phyloP scores from a whole-genome alignment of 306 rosid genomes.

The Rosa multiflora region DNA sequence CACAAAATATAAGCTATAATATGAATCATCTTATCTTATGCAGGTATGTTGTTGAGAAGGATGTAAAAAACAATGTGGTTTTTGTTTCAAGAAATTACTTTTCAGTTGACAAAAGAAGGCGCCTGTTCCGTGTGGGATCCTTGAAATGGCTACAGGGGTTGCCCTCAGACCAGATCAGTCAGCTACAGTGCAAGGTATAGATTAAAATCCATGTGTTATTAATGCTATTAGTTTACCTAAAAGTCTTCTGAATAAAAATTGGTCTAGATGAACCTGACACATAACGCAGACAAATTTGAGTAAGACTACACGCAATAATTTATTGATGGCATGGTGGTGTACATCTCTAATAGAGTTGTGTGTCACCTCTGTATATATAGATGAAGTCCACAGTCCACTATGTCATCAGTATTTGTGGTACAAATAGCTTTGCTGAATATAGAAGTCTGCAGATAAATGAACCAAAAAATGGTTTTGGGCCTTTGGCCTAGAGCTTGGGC shows the following conservation, averaged over 20 bases:
- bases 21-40: slow-evolving; percentile 29
- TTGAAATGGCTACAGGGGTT: slow-evolving; percentile 76
- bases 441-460: background rate
- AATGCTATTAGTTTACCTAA: background rate
- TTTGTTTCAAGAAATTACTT: slow-evolving; percentile 94
- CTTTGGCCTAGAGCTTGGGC: background rate
- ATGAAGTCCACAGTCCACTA: background rate
- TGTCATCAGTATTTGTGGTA: background rate
- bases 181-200: slow-evolving; percentile 79
- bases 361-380: background rate
- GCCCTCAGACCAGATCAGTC: slow-evolving; percentile 51
- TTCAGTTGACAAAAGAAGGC: slow-evolving; percentile 86
- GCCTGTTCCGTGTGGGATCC: slow-evolving; percentile 77
- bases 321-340: background rate
- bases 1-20: background rate
- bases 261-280: background rate
- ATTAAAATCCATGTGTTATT: slow-evolving; percentile 13
- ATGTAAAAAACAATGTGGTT: slow-evolving; percentile 74
- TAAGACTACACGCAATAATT: background rate
- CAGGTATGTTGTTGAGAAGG: slow-evolving; percentile 96
- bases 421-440: background rate
- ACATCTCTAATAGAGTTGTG: background rate
- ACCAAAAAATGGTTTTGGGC: background rate
- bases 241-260: background rate
- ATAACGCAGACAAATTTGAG: background rate